Base-by-base conservation (phyloP, 495 filamentous ascomycete species). In the Daldinia decipiens region DNA sequence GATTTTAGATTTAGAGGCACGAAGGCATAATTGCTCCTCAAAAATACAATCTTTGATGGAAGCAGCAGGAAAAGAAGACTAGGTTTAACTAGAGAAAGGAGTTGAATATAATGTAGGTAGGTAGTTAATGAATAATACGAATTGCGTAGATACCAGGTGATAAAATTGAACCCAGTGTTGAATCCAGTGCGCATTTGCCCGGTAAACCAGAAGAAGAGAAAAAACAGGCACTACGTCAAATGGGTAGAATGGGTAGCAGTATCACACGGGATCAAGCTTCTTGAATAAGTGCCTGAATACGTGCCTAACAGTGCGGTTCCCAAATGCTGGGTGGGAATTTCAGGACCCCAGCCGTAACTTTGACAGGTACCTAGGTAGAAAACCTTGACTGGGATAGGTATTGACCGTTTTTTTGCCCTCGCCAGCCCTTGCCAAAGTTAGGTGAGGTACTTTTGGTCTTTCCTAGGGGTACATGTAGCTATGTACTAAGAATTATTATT, bases 271-370 rank as follows among this genome's bases (percentile, higher is more conserved):
- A 34, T 57, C 31, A 57, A 57, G 53, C 53, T 53, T 53, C 53
- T 53, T 31, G 50, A 53, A 47, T 47, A 47, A 21, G 19, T 47
- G 17, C 43, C 21, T 11, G 50, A 21, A 31, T 53, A 27, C n/a
- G 27, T 31, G 50, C 26, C 26, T 53, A 24, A 59, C 62, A 57
- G 43, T 61, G 27, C 32, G 40, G 62, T 66, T 67, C 62, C 62
- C 56, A 27, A 71, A 55, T 29, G 58, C 68, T 67, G 62, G 62
- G 62, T 67, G 62, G 62, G 62, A 71, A 71, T 66, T 62, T 65
- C 40, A 67, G 56, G 58, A 71, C 26, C 58, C 58, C 52, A 11
- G 45, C 34, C 55, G 32, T 59, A 63, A 57, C 43, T 26, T 55
- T 47, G 43, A 24, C 56, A n/a, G n/a, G n/a, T n/a, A n/a, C n/a